Base-by-base conservation (phyloP, 1,284 basidiomycete species). In the Takashimella koratensis region DNA sequence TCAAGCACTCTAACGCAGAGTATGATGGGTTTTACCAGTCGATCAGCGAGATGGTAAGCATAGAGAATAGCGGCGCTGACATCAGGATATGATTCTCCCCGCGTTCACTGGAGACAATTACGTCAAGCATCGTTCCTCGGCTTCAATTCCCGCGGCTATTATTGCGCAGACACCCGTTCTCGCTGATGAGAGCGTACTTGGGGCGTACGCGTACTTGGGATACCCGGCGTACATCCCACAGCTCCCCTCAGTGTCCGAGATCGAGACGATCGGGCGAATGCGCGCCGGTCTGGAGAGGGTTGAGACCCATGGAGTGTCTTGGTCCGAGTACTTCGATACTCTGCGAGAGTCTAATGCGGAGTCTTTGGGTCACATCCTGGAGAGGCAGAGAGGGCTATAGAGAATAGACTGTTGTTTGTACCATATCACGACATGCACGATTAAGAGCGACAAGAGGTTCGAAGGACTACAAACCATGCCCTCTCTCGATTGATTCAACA, bases 91-190 rank as follows among this genome's bases (percentile, higher is more conserved):
- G 4, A 25, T 53, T 10, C 11, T 53, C 2, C 52, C 52, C 13
- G 42, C 52, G 5, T 53, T 53, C 23, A 13, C n/a, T 8, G 26
- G 25, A 22, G 41, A 47, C 3, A 3, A 11, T 13, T 52, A 43
- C 40, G 8, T 36, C 16, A 13, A 44, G 12, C 10, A 13, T 3
- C 41, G 40, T 5, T 30, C 47, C 10, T 46, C 36, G 13, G 46
- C 47, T 16, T 39, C 42, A 10, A 27, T 53, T 5, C 42, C 52
- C 6, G 40, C 47, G 10, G 46, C 52, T 8, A 5, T 53, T 12
- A 45, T 53, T 20, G 46, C 46, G 20, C 45, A 52, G 52, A 49
- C 47, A 1, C 52, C 52, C 2, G 36, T 53, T 21, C 52, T 53
- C 22, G 30, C 39, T 21, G 21, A 40, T 2, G 4, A 20, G 5